Evolutionary conservation across 1,284 basidiomycete species (phyloP).

Genomic region (Schizophyllum amplum): DNA sequence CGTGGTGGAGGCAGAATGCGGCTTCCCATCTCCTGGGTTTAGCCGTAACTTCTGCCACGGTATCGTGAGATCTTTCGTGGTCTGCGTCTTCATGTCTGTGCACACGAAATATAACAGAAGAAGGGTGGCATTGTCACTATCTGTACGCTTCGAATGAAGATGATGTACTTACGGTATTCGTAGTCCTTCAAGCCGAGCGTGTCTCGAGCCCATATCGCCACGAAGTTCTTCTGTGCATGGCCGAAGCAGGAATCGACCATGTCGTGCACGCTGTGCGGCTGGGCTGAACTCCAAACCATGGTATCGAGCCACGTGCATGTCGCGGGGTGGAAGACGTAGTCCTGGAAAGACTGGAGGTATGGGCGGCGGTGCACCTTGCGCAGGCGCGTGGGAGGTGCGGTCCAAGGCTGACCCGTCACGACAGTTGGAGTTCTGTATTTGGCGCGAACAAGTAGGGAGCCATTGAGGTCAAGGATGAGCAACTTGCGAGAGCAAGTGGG

Average conservation of each 20-base stretch:
- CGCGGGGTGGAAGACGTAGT: constrained; percentile 42
- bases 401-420: neutral
- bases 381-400: constrained; percentile 7
- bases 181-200: constrained; percentile 43
- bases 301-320: constrained; percentile 48
- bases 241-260: constrained; percentile 48
- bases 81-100: constrained; percentile 41
- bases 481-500: constrained; percentile 34
- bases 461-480: constrained; percentile 64
- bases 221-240: constrained; percentile 26
- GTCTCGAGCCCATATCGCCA: constrained; percentile 58
- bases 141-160: too few relatives aligned
- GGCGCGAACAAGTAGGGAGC: constrained; percentile 51
- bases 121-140: neutral
- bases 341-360: constrained; percentile 48
- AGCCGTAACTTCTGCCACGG: constrained; percentile 36
- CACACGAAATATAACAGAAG: neutral
- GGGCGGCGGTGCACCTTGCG: constrained; percentile 39
- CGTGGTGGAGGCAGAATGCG: constrained; percentile 48
- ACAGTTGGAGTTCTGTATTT: constrained; percentile 11
- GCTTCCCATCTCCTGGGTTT: constrained; percentile 7
- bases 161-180: constrained; percentile 46
- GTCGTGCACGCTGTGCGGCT: constrained; percentile 53
- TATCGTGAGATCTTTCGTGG: constrained; percentile 57
- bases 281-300: constrained; percentile 70